Base-by-base conservation (phyloP, 2,329 filamentous ascomycete species). In the Aspergillus eucalypticola region DNA sequence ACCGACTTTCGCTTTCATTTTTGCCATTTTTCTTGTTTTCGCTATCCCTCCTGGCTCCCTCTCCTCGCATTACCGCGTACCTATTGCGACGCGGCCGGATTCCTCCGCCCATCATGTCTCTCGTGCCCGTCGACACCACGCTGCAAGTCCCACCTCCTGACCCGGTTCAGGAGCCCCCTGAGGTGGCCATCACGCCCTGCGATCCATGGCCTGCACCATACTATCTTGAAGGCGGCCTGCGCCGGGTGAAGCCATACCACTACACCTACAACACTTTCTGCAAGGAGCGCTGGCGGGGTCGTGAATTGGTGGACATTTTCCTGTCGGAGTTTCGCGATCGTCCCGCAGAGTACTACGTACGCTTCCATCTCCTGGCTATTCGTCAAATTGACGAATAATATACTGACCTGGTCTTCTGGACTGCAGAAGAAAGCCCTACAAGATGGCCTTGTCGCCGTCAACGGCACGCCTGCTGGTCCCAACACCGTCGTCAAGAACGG, bases 191-290 rank as follows among this genome's bases (percentile, higher is more conserved):
- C 19, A 75, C 73, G 3, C 74, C 74, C 8, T 74, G 74, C 53
- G 69, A 71, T 23, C 85, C 85, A 2, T 87, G 84, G 82, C 84
- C 85, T 50, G 79, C 81, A 59, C 92, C 92, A 0, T 98, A 97
- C 77, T 90, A 89, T 69, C 82, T 96, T 63, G 89, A 96, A 68
- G 88, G 89, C 67, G 92, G 91, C 8, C 80, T 99, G 63, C 88
- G 93, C 54, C 88, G 92, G 64, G 89, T 97, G 32, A 84, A 83
- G 46, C 94, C 94, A 3, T 98, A 99, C 73, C 87, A 95, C 74
- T 97, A 84, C 75, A 97, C 93, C 2, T 97, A 97, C 82, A 96
- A 96, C 73, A 97, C 94, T 0, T 92, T 87, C 79, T 95, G 91
- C 81, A 99, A 98, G 78, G 85, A 96, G 78, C 84, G 95, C 75